Evolutionary conservation across 495 filamentous ascomycete species (phyloP).

Genomic region (Neurospora intermedia): DNA sequence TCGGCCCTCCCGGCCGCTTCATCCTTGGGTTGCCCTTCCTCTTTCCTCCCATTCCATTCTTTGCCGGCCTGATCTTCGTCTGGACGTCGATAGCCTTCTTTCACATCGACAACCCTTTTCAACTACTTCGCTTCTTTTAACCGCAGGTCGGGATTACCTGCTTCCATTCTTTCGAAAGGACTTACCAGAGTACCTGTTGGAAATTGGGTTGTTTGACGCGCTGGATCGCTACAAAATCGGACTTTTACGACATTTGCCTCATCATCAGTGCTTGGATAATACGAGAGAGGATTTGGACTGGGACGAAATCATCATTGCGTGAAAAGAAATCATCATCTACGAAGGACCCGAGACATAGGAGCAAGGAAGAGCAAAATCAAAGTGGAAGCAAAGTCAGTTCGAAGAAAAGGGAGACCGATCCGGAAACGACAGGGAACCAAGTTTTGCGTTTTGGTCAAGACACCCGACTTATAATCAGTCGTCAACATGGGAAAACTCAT

Average conservation of each 20-base stretch:
- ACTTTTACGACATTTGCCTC: background rate
- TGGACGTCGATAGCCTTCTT: constrained; percentile 37
- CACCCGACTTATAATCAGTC: background rate
- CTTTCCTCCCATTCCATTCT: constrained; percentile 20
- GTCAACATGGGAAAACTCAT: constrained; percentile 85
- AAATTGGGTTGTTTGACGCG: background rate
- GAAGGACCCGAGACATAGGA: background rate
- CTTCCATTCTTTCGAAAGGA: constrained; percentile 19
- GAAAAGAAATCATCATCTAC: background rate
- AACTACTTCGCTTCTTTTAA: constrained; percentile 9
- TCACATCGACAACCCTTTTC: constrained; percentile 28
- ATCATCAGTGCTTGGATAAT: background rate
- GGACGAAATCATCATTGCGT: background rate
- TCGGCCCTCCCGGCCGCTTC: constrained; percentile 19
- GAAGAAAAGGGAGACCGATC: background rate
- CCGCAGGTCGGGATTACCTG: constrained; percentile 40
- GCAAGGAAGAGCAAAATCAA: background rate
- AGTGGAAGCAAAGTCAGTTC: background rate
- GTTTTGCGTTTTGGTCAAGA: background rate
- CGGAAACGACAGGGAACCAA: background rate
- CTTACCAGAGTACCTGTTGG: background rate
- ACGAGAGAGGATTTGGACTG: background rate
- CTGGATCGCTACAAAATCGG: background rate
- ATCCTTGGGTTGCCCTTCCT: constrained; percentile 15
- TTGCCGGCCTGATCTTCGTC: constrained; percentile 29